Percentiles rank a stretch among this genome's conserved stretches.
phyloP scores from a whole-genome alignment of 495 filamentous ascomycete species.

The Annulohypoxylon nitens region DNA sequence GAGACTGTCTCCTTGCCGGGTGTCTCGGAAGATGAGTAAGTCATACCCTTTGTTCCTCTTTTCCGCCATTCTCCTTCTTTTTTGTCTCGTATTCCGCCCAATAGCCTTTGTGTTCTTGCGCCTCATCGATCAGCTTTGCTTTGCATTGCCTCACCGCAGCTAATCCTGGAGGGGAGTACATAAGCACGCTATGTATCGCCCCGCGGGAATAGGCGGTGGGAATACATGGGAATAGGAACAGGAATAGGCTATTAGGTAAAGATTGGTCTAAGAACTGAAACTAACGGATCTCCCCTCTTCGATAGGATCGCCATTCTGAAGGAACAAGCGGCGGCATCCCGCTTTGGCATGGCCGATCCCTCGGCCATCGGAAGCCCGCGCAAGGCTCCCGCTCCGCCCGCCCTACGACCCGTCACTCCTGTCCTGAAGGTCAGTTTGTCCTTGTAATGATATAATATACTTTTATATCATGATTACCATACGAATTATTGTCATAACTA shows the following conservation, averaged over 20 bases:
- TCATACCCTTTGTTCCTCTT: constrained; percentile 10
- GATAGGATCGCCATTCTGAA: constrained; percentile 54
- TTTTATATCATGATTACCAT: neutral
- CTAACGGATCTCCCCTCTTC: constrained; percentile 12
- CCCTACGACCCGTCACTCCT: constrained; percentile 37
- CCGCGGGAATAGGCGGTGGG: neutral
- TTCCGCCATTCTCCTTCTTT: neutral
- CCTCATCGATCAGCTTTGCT: constrained; percentile 6
- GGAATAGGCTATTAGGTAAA: constrained; percentile 1
- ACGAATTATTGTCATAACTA: neutral
- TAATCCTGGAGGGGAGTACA: neutral
- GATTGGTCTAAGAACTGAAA: neutral
- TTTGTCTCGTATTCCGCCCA: constrained; percentile 24
- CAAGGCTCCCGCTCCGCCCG: constrained; percentile 44
- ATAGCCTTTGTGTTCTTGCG: constrained; percentile 8
- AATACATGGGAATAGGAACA: constrained; percentile 1
- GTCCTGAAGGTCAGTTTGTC: constrained; percentile 37
- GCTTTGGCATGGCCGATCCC: constrained; percentile 49
- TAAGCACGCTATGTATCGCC: neutral
- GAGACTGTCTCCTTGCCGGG: constrained; percentile 56
- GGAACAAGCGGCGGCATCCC: constrained; percentile 58
- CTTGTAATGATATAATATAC: neutral
- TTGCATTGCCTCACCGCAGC: constrained; percentile 27
- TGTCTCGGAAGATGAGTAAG: constrained; percentile 61
- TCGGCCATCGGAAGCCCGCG: constrained; percentile 44